phyloP scores from a whole-genome alignment of 805 yeast species.

The Yarrowia sp. region DNA sequence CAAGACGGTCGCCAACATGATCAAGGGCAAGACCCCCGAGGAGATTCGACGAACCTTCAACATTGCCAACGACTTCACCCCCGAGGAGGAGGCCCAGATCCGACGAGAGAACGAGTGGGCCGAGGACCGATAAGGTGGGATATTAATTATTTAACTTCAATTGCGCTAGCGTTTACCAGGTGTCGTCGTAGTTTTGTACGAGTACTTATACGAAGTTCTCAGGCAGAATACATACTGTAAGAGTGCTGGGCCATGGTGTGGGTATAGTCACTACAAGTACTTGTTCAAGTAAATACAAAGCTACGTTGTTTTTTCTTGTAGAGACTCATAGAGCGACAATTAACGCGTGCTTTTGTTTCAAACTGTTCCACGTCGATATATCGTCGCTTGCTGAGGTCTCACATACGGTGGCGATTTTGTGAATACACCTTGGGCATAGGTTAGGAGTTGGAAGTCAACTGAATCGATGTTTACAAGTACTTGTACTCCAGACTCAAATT shows the following conservation, averaged over 20 bases:
- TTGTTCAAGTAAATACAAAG: too few relatives aligned
- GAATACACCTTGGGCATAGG: background rate
- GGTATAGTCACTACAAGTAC: too few relatives aligned
- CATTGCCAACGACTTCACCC: slow-evolving; percentile 47
- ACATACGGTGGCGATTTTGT: slow-evolving; percentile 3
- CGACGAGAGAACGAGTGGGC: slow-evolving; percentile 50
- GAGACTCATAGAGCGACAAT: too few relatives aligned
- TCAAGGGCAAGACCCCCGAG: slow-evolving; percentile 47
- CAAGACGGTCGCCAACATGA: slow-evolving; percentile 51
- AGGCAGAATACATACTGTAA: too few relatives aligned
- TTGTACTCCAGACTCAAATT: too few relatives aligned
- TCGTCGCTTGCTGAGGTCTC: background rate
- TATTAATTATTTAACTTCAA: slow-evolving; percentile 1
- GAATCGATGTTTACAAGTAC: too few relatives aligned
- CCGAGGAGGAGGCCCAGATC: slow-evolving; percentile 50
- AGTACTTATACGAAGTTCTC: too few relatives aligned
- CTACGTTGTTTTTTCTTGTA: too few relatives aligned
- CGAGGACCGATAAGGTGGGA: slow-evolving; percentile 38
- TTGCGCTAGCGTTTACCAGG: background rate
- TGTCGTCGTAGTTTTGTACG: too few relatives aligned
- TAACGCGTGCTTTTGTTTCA: background rate
- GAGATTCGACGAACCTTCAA: slow-evolving; percentile 48
- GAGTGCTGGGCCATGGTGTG: too few relatives aligned
- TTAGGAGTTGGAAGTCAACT: too few relatives aligned
- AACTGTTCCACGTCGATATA: too few relatives aligned